A percentile compares a stretch with the other conserved stretches of the same genome.
Conservation (phyloP, 2,329 filamentous ascomycete genomes). For the Incumbomyces delicatus region DNA sequence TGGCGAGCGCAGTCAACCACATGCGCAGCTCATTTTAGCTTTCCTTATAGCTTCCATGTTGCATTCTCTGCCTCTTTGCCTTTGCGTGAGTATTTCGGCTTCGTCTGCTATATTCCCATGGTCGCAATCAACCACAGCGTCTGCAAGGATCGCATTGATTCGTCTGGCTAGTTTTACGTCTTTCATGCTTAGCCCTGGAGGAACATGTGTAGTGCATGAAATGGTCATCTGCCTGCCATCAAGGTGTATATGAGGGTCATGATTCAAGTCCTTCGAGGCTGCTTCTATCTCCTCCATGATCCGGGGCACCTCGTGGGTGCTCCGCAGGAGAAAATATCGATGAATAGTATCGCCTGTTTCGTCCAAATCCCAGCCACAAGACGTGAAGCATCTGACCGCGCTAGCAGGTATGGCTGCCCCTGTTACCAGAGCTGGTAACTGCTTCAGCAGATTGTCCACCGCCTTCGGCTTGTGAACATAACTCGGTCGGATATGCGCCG, state of each 20-base stretch:
- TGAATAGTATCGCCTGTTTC: constrained; percentile 16
- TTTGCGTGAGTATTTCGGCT: background rate
- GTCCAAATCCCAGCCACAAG: constrained; percentile 15
- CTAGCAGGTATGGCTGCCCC: background rate
- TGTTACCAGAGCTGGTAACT: background rate
- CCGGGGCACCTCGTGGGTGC: constrained; percentile 6
- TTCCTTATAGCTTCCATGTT: constrained; percentile 5
- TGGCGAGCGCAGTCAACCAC: background rate
- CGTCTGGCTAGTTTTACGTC: constrained; percentile 15
- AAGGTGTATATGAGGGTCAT: constrained; percentile 18
- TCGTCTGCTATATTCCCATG: background rate
- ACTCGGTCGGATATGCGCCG: background rate
- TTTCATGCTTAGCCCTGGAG: constrained; percentile 17
- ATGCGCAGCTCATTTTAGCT: background rate
- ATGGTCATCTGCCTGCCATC: constrained; percentile 11
- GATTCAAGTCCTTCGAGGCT: constrained; percentile 14
- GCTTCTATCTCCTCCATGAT: constrained; percentile 10
- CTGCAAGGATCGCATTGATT: constrained; percentile 10
- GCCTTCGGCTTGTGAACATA: constrained; percentile 5
- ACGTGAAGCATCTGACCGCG: background rate
- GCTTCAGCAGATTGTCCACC: background rate
- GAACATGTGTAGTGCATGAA: constrained; percentile 20
- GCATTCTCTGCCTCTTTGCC: constrained; percentile 3
- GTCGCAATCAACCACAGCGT: background rate
- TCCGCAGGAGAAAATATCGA: constrained; percentile 11